Base-by-base conservation (phyloP, 352 stramenopile species). In the Phytophthora sp. region DNA sequence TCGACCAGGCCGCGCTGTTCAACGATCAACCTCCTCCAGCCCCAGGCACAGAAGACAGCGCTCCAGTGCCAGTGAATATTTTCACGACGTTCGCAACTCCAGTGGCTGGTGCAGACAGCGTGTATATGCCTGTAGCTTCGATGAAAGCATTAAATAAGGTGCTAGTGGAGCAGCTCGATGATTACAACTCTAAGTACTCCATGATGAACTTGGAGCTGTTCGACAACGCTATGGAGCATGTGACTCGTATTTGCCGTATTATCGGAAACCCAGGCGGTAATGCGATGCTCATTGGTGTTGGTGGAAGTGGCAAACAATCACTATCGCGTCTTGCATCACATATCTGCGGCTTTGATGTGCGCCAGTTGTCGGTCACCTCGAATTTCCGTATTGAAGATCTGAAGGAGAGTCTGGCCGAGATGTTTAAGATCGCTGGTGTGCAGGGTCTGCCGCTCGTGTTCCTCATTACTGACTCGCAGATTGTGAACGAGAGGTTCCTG, bases 191-290 rank as follows among this genome's bases (percentile, higher is more conserved):
- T 52, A 94, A 98, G 63, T 97, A 98, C 46, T 97, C 96, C 43
- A 98, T 97, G 87, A 99, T 99, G 97, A 98, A 99, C 61, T 73
- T 99, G 2, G 96, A 99, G 43, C 82, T 99, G 0, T 99, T 99
- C 51, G 91, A 99, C 67, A 97, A 99, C 55, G 97, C 97, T 10
- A 98, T 99, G 84, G 86, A 97, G 62, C 97, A 99, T 67, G 85
- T 99, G 32, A 98, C 95, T 18, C 90, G 96, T 27, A 99, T 99
- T 41, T 97, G 91, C 53, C 90, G 96, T 18, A 99, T 99, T 64
- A 98, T 99, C 55, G 88, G 96, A 26, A 98, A 98, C 69, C 95
- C 96, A 17, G 94, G 92, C 49, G 97, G 97, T 43, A 98, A 99
- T 62, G 95, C 95, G 4, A 98, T 99, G 94, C 85, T 99, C 21